phyloP scores from a whole-genome alignment of 331 rosid species.

The Ulmus americana region DNA sequence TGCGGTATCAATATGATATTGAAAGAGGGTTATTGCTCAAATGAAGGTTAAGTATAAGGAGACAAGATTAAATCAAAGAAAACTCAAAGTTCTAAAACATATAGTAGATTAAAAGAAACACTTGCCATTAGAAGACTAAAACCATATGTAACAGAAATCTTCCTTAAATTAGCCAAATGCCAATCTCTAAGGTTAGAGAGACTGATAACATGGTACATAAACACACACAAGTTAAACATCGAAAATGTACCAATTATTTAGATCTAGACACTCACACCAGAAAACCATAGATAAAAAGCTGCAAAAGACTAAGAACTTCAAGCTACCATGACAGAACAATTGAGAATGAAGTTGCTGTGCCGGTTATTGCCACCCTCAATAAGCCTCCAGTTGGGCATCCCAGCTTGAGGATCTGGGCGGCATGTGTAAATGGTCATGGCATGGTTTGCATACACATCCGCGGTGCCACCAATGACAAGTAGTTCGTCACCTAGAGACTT shows the following conservation, averaged over 20 bases:
- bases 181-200: background rate
- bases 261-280: background rate
- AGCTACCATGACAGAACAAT: conserved; percentile 74
- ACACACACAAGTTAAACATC: background rate
- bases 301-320: conserved; percentile 19
- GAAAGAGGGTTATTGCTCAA: no score
- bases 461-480: conserved; percentile 59
- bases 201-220: background rate
- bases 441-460: conserved; percentile 18
- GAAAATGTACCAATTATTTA: conserved; percentile 12
- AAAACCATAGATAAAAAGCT: background rate
- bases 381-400: conserved; percentile 52
- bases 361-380: conserved; percentile 40
- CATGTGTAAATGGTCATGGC: conserved; percentile 50
- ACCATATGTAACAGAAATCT: background rate
- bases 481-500: conserved; percentile 70
- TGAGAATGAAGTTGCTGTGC: conserved; percentile 54
- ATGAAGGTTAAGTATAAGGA: background rate
- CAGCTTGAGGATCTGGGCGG: conserved; percentile 46
- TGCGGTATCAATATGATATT: no score
- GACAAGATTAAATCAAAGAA: background rate
- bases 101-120: background rate
- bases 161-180: background rate
- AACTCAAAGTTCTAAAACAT: background rate
- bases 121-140: background rate